phyloP scores from a whole-genome alignment of 306 rosid species.

The Prosopis cineraria region DNA sequence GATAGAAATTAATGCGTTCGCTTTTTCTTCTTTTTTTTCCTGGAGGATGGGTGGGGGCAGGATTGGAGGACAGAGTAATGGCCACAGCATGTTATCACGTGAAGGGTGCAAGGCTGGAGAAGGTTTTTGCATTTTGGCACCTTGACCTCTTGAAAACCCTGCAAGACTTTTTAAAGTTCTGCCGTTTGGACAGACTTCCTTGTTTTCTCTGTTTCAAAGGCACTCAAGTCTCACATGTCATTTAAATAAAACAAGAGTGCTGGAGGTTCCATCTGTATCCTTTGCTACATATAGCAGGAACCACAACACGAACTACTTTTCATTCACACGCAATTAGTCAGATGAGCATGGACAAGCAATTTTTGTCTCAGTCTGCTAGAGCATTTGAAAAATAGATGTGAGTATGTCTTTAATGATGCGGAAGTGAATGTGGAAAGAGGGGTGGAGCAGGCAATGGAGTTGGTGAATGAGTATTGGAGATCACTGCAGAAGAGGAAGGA shows the following conservation, averaged over 20 bases:
- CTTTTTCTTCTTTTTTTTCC: too few species aligned
- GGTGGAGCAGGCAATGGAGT: background rate
- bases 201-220: background rate
- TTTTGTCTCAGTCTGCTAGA: background rate
- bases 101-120: too few species aligned
- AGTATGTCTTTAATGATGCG: background rate
- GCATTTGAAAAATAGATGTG: background rate
- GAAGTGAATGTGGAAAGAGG: background rate
- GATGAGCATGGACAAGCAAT: background rate
- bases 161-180: background rate
- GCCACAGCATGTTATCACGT: too few species aligned
- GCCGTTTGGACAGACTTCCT: background rate
- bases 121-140: too few species aligned
- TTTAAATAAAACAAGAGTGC: background rate
- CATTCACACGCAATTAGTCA: slow-evolving; percentile 17
- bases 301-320: background rate
- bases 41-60: too few species aligned
- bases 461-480: too few species aligned
- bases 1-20: background rate
- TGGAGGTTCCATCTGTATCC: background rate
- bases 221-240: background rate
- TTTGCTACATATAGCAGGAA: slow-evolving; percentile 53
- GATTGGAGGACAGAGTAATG: too few species aligned
- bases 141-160: too few species aligned
- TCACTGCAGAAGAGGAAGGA: too few species aligned